These are phyloP conservation scores for Trichoderma harzianum DNA, from an alignment of 2,329 filamentous ascomycete genomes.

Conservation along the genomic window DNA sequence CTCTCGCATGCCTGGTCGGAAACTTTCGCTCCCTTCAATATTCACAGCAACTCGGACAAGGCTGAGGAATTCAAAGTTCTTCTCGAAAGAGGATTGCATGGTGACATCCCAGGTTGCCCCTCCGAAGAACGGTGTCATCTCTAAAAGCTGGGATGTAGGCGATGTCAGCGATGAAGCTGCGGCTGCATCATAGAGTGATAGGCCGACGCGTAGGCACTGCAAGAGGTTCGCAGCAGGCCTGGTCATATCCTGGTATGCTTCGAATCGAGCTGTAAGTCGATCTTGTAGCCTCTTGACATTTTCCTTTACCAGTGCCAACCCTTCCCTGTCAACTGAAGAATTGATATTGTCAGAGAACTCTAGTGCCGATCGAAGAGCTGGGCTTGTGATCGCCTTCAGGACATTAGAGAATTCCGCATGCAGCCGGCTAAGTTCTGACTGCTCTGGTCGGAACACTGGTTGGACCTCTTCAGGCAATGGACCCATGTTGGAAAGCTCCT, in stretches of 20 bases:
- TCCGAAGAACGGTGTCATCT: constrained; percentile 55
- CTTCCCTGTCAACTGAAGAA: constrained; percentile 27
- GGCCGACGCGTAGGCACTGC: constrained; percentile 71
- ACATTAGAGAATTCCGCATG: constrained; percentile 82
- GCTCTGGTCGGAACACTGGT: constrained; percentile 67
- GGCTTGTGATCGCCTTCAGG: constrained; percentile 59
- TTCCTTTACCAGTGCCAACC: constrained; percentile 49
- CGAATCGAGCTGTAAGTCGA: constrained; percentile 67
- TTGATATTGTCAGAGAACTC: constrained; percentile 9
- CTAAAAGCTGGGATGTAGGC: constrained; percentile 38
- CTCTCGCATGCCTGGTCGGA: constrained; percentile 44
- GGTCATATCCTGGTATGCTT: constrained; percentile 81
- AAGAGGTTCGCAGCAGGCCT: constrained; percentile 75
- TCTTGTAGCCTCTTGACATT: constrained; percentile 66
- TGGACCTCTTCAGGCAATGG: constrained; percentile 61
- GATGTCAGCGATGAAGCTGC: constrained; percentile 42
- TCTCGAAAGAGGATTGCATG: constrained; percentile 22
- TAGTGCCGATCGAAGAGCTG: constrained; percentile 39
- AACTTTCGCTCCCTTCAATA: constrained; percentile 45
- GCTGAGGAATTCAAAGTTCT: constrained; percentile 44
- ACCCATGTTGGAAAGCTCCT: constrained; percentile 62
- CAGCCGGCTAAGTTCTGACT: constrained; percentile 65
- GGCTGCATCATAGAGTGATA: constrained; percentile 55
- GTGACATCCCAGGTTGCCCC: constrained; percentile 36
- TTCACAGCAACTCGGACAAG: constrained; percentile 36